Conservation (phyloP, 352 stramenopile species). For the Halophytophthora batemanensis region DNA sequence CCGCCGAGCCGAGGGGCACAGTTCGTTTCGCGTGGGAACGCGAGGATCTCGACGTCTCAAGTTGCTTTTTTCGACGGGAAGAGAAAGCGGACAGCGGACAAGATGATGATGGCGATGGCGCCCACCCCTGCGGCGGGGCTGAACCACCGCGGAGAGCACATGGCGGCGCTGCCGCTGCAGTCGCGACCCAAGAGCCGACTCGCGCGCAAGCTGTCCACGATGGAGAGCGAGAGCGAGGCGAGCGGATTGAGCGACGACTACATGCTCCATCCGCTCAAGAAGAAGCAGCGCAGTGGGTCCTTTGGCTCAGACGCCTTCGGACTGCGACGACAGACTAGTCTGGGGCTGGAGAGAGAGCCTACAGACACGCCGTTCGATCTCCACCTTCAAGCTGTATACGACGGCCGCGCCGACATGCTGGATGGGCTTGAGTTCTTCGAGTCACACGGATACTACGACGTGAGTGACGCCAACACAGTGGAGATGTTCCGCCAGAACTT, state of each 20-base stretch:
- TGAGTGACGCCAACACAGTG: conserved; percentile 77
- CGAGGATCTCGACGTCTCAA: conserved; percentile 5
- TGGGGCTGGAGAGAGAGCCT: conserved; percentile 1
- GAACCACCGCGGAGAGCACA: conserved; percentile 38
- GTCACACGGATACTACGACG: conserved; percentile 80
- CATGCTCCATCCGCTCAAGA: conserved; percentile 18
- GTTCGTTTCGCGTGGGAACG: no score
- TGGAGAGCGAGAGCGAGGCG: conserved; percentile 26
- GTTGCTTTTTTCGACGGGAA: background rate
- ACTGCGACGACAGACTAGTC: conserved; percentile 12
- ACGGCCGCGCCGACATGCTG: conserved; percentile 31
- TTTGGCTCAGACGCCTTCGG: conserved; percentile 9
- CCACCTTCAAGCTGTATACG: conserved; percentile 66
- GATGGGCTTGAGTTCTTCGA: conserved; percentile 78
- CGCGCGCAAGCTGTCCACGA: conserved; percentile 32
- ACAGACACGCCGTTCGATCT: conserved; percentile 51
- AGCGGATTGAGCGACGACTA: background rate
- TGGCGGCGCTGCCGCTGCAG: conserved; percentile 26
- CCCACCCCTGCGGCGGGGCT: conserved; percentile 24
- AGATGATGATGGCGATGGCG: conserved; percentile 24
- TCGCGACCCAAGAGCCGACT: conserved; percentile 17
- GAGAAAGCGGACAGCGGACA: background rate
- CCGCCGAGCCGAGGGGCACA: no score
- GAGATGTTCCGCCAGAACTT: conserved; percentile 79
- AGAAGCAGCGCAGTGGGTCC: conserved; percentile 34